Evolutionary conservation across 495 filamentous ascomycete genomes (phyloP).

Genomic region (Hypoxylon rickii): DNA sequence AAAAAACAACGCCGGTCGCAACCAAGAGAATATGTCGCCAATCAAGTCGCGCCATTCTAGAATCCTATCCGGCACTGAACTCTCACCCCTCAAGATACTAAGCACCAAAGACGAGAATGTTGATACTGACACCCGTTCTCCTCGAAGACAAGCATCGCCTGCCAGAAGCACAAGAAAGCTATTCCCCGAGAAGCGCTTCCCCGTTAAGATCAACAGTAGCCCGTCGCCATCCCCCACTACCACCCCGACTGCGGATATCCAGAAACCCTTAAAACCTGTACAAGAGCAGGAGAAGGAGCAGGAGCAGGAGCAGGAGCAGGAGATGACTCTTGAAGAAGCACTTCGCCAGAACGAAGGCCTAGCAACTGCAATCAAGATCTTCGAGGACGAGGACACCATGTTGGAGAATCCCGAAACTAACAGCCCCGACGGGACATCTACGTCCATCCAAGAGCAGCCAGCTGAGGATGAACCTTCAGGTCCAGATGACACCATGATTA

Average conservation of each 20-base stretch:
- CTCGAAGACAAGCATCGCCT: constrained; percentile 28
- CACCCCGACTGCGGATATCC: constrained; percentile 27
- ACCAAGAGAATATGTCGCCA: constrained; percentile 42
- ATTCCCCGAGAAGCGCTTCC: constrained; percentile 58
- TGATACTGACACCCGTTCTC: constrained; percentile 35
- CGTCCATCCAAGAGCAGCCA: constrained; percentile 23
- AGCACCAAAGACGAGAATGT: constrained; percentile 23
- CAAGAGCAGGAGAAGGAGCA: neutral
- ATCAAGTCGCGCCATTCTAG: constrained; percentile 49
- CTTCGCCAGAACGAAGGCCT: constrained; percentile 47
- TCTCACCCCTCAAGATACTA: constrained; percentile 56
- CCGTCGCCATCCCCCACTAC: constrained; percentile 19
- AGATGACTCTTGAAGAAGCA: constrained; percentile 48
- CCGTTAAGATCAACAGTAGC: constrained; percentile 51
- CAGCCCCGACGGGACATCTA: constrained; percentile 33
- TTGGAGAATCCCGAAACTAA: constrained; percentile 28
- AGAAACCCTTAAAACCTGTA: constrained; percentile 32
- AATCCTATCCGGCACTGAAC: constrained; percentile 52
- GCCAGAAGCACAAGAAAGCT: constrained; percentile 51
- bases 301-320: constrained; percentile 38
- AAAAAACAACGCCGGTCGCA: constrained; percentile 31
- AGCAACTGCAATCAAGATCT: constrained; percentile 55
- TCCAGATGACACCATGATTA: constrained; percentile 70
- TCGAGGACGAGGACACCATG: constrained; percentile 53
- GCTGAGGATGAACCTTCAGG: constrained; percentile 43